Percentiles rank a stretch among this genome's conserved stretches.
Conservation (phyloP, 257 asterid species). For the Plantago major region DNA sequence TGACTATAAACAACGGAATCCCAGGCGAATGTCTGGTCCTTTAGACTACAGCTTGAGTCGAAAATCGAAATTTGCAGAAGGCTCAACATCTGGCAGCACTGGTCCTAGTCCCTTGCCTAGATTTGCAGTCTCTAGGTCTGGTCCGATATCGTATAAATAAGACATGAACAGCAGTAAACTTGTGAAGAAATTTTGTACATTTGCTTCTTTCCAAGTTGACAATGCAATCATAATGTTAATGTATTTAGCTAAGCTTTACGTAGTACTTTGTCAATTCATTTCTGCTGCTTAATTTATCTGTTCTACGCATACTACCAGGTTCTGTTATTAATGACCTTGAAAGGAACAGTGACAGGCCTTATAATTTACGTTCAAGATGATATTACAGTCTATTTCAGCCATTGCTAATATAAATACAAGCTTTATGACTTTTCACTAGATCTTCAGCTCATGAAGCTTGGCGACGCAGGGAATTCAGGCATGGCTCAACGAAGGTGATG, state of each 20-base stretch:
- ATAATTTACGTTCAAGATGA: not conserved
- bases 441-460: not conserved
- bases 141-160: conserved; percentile 78
- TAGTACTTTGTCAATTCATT: conserved; percentile 9
- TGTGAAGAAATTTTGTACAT: conserved; percentile 30
- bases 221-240: conserved; percentile 17
- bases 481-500: conserved; percentile 68
- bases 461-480: not conserved
- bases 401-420: not conserved
- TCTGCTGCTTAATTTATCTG: not conserved
- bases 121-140: conserved; percentile 91
- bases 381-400: not conserved
- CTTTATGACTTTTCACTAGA: not conserved
- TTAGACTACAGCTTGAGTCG: conserved; percentile 73
- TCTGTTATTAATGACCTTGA: too few species aligned
- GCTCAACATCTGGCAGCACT: conserved; percentile 79
- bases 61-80: conserved; percentile 58
- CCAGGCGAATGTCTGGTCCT: conserved; percentile 80
- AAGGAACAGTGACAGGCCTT: not conserved
- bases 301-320: too few species aligned
- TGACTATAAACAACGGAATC: conserved; percentile 45
- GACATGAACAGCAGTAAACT: conserved; percentile 11
- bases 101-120: conserved; percentile 95
- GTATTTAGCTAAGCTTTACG: conserved; percentile 18
- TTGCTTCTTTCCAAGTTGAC: conserved; percentile 16